These are phyloP conservation scores for Nannochloropsis gaditana DNA, from an alignment of 108 stramenopile genomes.

Conservation along the genomic window DNA sequence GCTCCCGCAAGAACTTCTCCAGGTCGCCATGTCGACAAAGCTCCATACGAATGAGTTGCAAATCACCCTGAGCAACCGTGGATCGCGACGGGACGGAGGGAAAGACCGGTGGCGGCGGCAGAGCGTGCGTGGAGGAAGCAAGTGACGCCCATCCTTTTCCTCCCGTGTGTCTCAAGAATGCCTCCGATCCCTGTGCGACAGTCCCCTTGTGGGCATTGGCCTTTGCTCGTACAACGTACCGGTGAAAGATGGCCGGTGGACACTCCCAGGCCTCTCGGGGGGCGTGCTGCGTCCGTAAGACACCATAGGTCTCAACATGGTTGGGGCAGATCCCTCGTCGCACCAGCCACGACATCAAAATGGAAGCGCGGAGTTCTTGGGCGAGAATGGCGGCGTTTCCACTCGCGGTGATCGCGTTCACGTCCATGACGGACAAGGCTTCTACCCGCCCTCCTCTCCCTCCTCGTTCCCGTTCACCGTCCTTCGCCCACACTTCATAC, in stretches of 20 bases:
- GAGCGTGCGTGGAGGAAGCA: not conserved
- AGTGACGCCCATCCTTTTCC: too few species aligned
- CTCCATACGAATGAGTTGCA: conserved; percentile 96
- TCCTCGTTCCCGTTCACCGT: not conserved
- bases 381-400: conserved; percentile 58
- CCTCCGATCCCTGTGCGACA: not conserved
- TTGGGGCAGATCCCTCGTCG: conserved; percentile 78
- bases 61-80: conserved; percentile 33
- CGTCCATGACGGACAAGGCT: conserved; percentile 79
- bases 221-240: conserved; percentile 9
- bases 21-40: conserved; percentile 83
- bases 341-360: conserved; percentile 70
- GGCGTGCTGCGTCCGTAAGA: conserved; percentile 32
- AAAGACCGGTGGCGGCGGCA: not conserved
- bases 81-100: not conserved
- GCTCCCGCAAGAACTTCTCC: conserved; percentile 72
- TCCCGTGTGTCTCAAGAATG: too few species aligned
- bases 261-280: not conserved
- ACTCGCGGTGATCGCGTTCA: conserved; percentile 56
- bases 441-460: conserved; percentile 47
- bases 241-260: not conserved
- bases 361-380: conserved; percentile 74
- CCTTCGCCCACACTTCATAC: conserved; percentile 67
- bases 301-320: conserved; percentile 68
- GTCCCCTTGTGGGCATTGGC: not conserved